Evolutionary conservation across 2,329 filamentous ascomycete genomes (phyloP).

Genomic region (Claviceps humidiphila): DNA sequence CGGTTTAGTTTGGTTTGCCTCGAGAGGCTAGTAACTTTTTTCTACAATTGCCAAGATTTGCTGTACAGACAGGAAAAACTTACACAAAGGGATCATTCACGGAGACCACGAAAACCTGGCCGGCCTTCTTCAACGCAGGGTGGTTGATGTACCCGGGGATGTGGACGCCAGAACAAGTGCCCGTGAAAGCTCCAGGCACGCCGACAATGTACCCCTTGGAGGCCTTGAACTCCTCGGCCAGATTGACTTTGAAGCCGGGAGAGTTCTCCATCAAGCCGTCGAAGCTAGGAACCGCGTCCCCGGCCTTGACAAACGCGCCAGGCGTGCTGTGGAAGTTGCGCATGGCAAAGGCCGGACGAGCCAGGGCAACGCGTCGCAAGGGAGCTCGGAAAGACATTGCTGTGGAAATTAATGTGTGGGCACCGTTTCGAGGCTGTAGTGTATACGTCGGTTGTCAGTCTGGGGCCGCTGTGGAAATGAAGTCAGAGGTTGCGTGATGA

Average conservation of each 20-base stretch:
- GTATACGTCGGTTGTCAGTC: too few relatives aligned
- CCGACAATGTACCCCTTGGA: slow-evolving; percentile 74
- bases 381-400: slow-evolving; percentile 25
- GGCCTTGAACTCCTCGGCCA: slow-evolving; percentile 59
- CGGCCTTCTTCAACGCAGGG: slow-evolving; percentile 63
- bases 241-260: slow-evolving; percentile 84
- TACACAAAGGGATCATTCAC: slow-evolving; percentile 95
- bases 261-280: slow-evolving; percentile 70
- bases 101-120: slow-evolving; percentile 76
- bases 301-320: slow-evolving; percentile 54
- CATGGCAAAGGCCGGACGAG: slow-evolving; percentile 15
- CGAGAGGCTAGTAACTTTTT: background rate
- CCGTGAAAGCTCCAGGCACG: slow-evolving; percentile 65
- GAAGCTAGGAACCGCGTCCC: slow-evolving; percentile 65
- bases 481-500: too few relatives aligned
- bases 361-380: slow-evolving; percentile 19
- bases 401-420: background rate
- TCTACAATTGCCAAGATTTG: background rate
- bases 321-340: slow-evolving; percentile 52
- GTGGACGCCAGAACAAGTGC: slow-evolving; percentile 48
- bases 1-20: background rate
- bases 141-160: slow-evolving; percentile 79
- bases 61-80: slow-evolving; percentile 20
- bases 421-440: too few relatives aligned
- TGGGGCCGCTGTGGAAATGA: too few relatives aligned